A percentile compares a stretch with the other conserved stretches of the same genome.
phyloP scores from a whole-genome alignment of 2,329 filamentous ascomycete genomes.

The Pleomassaria siparia region DNA sequence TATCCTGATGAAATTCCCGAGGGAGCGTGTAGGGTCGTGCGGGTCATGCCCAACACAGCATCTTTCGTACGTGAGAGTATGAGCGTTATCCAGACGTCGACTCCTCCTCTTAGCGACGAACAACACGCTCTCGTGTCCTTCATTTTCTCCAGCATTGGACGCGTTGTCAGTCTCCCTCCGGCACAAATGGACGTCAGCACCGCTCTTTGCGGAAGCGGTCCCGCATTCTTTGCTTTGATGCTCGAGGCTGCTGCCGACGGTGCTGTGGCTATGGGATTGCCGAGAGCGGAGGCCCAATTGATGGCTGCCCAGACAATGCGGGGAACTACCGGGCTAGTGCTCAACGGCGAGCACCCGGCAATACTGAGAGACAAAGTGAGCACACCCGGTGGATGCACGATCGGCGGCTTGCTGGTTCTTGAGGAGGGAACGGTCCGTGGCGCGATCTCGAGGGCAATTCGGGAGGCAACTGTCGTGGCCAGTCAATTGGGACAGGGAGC shows the following conservation, averaged over 20 bases:
- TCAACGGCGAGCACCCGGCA: slow-evolving; percentile 73
- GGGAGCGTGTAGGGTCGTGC: slow-evolving; percentile 65
- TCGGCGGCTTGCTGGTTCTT: slow-evolving; percentile 70
- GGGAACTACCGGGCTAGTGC: slow-evolving; percentile 69
- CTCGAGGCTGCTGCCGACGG: slow-evolving; percentile 76
- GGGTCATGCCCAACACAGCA: slow-evolving; percentile 85
- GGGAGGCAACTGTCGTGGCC: slow-evolving; percentile 71
- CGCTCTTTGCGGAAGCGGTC: slow-evolving; percentile 72
- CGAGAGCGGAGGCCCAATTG: slow-evolving; percentile 68
- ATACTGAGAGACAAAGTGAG: slow-evolving; percentile 74
- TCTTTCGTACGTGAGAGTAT: slow-evolving; percentile 77
- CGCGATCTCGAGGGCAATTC: slow-evolving; percentile 66
- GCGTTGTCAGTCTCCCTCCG: slow-evolving; percentile 67
- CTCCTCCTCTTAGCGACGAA: slow-evolving; percentile 58
- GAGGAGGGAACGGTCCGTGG: slow-evolving; percentile 73
- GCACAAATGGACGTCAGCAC: slow-evolving; percentile 72
- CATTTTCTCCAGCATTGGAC: slow-evolving; percentile 76
- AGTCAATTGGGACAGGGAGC: slow-evolving; percentile 63
- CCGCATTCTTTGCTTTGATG: slow-evolving; percentile 75
- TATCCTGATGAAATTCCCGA: slow-evolving; percentile 55
- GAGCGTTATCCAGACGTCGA: slow-evolving; percentile 70
- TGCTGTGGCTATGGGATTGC: slow-evolving; percentile 76
- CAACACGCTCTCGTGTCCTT: slow-evolving; percentile 65
- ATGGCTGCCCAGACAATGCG: slow-evolving; percentile 82
- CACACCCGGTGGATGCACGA: slow-evolving; percentile 77